Evolutionary conservation across 139 green algal genomes (phyloP), one percentile per base, ranked within the genome.

Genomic region (Volvox africanus): DNA sequence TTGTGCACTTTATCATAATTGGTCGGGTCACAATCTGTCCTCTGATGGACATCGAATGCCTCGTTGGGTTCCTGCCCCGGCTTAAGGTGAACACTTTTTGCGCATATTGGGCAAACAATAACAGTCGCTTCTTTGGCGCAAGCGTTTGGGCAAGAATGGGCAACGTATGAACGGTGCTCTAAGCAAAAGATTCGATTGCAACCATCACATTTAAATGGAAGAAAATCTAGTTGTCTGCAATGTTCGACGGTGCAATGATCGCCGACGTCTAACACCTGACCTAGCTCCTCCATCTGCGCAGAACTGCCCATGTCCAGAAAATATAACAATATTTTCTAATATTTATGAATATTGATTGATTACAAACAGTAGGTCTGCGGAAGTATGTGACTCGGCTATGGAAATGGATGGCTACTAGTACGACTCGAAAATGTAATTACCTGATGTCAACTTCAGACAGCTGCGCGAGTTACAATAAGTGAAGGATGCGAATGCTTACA

Each of bases 81-180:
- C 17, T 24, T 28, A 21, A 92, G 50, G 1, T 50, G 69, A 13
- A 92, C 80, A 33, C 76, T 88, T 35, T 92, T 94, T 0, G 96
- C 96, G 71, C 96, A 98, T 6, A 98, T 79, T 0, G 96, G 96
- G 93, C 96, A 98, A 1, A 97, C 95, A 28, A 97, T 91, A 17
- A 96, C 91, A 1, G 92, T 87, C 0, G 37, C 85, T 28, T 89
- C 82, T 50, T 87, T 88, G 21, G 33, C 69, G 28, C 61, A 61
- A n/a, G 93, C 88, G 35, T 80, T 84, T 0, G 89, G 68, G 90
- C 96, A 98, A 0, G 33, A 21, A n/a, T 98, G 96, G 11, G 93
- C 84, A 30, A 78, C 61, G 44, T 95, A 95, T 1, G 88, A 93
- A 2, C 95, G 92, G 86, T 98, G 96, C 1, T 97, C 94, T 35